phyloP scores from a whole-genome alignment of 495 filamentous ascomycete species.

The Hypoxylon fuscum region DNA sequence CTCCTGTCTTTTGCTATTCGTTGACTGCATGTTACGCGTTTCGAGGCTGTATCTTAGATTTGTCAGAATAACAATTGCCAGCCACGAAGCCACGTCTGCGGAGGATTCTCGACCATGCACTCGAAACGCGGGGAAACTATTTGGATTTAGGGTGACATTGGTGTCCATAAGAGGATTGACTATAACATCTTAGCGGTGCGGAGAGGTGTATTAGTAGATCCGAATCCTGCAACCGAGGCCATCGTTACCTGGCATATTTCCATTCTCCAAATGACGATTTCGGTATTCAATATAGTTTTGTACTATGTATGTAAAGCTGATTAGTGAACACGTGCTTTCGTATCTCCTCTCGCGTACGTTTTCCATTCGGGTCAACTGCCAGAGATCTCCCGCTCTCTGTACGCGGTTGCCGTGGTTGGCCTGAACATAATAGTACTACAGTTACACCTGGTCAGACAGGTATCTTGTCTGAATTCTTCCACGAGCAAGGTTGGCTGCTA shows the following conservation, averaged over 20 bases:
- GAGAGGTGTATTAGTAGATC: conserved; percentile 21
- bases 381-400: neutral
- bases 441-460: no score
- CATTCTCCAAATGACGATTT: conserved; percentile 44
- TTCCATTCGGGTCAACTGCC: neutral
- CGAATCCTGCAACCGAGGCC: conserved; percentile 25
- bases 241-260: conserved; percentile 10
- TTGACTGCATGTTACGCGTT: conserved; percentile 9
- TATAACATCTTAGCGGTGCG: conserved; percentile 12
- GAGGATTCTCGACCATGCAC: conserved; percentile 28
- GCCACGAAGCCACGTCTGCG: conserved; percentile 20
- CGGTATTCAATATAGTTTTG: conserved; percentile 4
- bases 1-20: conserved; percentile 2
- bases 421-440: no score
- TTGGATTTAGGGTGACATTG: conserved; percentile 19
- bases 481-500: no score
- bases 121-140: conserved; percentile 34
- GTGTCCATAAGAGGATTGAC: conserved; percentile 19
- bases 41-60: conserved; percentile 15
- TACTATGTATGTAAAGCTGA: neutral
- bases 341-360: neutral
- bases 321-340: neutral
- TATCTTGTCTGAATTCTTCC: no score
- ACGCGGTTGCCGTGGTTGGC: no score
- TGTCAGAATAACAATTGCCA: conserved; percentile 7